Evolutionary conservation across 2,329 filamentous ascomycete species (phyloP), one percentile per base, ranked within the genome.

Genomic region (Didymella pinodella): DNA sequence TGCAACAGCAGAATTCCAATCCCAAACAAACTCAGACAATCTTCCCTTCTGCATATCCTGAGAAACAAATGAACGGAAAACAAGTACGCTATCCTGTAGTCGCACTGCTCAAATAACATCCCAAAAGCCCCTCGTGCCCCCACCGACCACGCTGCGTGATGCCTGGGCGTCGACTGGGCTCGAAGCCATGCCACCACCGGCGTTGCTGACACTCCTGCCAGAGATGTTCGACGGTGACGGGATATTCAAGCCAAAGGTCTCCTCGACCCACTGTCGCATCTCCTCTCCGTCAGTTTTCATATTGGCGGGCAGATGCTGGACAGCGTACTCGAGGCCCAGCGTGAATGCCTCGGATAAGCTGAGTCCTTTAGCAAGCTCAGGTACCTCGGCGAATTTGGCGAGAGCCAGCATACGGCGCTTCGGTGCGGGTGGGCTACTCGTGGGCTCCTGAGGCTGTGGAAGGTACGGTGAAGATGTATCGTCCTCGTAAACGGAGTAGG

Each of bases 101-200:
- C 11, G 20, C 18, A 7, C 20, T 18, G 7, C 16, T 55, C 53
- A 55, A 31, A 55, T 25, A 36, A 49, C 53, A 31, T 55, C 38
- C 53, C 53, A 55, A 4, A 55, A 55, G 10, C 29, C 53, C n/a
- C n/a, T 55, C 6, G n/a, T 25, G 5, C 28, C 26, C 10, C 28
- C 44, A 12, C 10, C 10, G 12, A 43, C 12, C 8, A 14, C 40
- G 40, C 14, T 18, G 3, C 2, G 11, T 26, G 34, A n/a, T 6
- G 8, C 4, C 3, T 18, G n/a, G 16, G 4, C 16, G 8, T 38
- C 18, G 34, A 1, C 34, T 38, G n/a, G 6, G 2, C 16, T 7
- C 5, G n/a, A 18, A 8, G 18, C 18, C 18, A 40, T 40, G 18
- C 7, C 20, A 11, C 20, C 38, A 25, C 20, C 38, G 14, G n/a